phyloP scores from a whole-genome alignment of 2,329 filamentous ascomycete genomes.

The Didymella sp. region DNA sequence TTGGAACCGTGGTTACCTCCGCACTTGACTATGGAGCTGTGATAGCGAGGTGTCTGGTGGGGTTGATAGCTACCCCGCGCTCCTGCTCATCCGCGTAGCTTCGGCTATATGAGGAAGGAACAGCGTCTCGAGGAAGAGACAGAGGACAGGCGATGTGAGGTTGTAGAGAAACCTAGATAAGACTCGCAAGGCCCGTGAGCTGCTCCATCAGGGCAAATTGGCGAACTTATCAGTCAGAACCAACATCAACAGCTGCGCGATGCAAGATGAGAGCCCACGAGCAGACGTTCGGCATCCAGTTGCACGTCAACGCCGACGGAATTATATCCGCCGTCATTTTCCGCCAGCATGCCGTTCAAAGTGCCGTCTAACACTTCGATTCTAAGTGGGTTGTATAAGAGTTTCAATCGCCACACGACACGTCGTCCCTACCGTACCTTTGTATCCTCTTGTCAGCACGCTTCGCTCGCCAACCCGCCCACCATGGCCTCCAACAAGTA shows the following conservation, averaged over 20 bases:
- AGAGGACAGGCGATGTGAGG: not conserved
- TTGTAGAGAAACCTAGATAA: not conserved
- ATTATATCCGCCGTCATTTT: constrained; percentile 33
- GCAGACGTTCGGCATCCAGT: constrained; percentile 13
- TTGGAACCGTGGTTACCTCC: constrained; percentile 7
- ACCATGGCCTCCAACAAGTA: constrained; percentile 31
- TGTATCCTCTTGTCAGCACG: not conserved
- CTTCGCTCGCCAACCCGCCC: not conserved
- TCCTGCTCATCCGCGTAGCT: constrained; percentile 13
- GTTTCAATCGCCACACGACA: not conserved
- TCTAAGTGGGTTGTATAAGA: constrained; percentile 5
- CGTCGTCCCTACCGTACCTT: not conserved
- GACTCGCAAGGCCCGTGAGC: not conserved
- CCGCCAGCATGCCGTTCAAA: constrained; percentile 17
- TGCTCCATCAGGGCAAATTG: not conserved
- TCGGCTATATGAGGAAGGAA: constrained; percentile 8
- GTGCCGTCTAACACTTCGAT: not conserved
- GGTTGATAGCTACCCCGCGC: constrained; percentile 26
- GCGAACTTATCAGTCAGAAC: not conserved
- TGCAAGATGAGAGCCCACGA: constrained; percentile 13
- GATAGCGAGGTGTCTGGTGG: constrained; percentile 26
- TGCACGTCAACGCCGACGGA: constrained; percentile 16
- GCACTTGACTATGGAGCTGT: constrained; percentile 1
- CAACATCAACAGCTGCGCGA: not conserved
- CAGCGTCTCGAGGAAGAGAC: not conserved